phyloP scores from a whole-genome alignment of 2,329 filamentous ascomycete species.

The Alternaria triticimaculans region DNA sequence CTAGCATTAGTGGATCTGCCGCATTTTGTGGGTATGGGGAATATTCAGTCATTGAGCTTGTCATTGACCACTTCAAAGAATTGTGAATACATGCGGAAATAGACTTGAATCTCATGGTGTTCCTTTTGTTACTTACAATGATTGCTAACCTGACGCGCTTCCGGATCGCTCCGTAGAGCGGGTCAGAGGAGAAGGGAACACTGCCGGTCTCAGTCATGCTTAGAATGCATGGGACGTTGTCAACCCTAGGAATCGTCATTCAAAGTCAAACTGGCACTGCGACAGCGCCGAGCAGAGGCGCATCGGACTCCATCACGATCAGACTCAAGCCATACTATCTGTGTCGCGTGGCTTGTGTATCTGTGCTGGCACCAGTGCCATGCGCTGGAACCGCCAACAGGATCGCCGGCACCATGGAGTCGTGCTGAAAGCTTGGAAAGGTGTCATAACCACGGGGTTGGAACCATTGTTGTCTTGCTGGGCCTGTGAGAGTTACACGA shows the following conservation, averaged over 20 bases:
- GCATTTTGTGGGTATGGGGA: neutral
- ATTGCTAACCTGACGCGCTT: neutral
- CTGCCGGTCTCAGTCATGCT: neutral
- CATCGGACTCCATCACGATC: neutral
- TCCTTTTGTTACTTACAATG: neutral
- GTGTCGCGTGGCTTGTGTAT: constrained; percentile 16
- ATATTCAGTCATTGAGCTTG: neutral
- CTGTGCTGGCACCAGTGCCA: constrained; percentile 20
- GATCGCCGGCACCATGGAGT: constrained; percentile 1
- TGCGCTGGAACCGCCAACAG: constrained; percentile 14
- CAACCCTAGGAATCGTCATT: neutral
- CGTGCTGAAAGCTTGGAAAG: constrained; percentile 7
- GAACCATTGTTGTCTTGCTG: constrained; percentile 19
- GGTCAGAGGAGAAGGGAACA: neutral
- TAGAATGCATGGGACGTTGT: neutral
- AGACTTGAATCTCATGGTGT: neutral
- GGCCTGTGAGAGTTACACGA: constrained; percentile 24
- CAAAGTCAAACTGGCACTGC: neutral
- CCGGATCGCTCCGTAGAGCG: neutral
- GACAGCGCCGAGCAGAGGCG: neutral
- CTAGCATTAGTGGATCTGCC: neutral
- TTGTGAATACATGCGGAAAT: neutral
- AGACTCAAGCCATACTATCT: constrained; percentile 2
- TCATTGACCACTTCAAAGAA: neutral
- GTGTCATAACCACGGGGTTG: constrained; percentile 26